Conservation (phyloP, 192 early-diverging fungal species). For the Podila epicladia region DNA sequence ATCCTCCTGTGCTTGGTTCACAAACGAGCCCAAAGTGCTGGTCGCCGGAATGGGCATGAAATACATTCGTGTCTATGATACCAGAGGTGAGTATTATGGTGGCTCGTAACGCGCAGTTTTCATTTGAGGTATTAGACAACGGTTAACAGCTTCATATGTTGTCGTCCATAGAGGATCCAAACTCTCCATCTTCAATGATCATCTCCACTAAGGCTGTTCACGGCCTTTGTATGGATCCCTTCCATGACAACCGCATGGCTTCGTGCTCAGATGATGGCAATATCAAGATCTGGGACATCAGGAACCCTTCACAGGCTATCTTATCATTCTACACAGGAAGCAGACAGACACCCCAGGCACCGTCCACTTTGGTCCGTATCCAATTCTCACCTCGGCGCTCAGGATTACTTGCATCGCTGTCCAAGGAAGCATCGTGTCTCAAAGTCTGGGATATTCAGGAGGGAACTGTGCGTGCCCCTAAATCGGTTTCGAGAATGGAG, state of each 20-base stretch:
- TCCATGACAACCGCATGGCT: slow-evolving; percentile 72
- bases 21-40: slow-evolving; percentile 58
- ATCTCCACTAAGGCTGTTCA: slow-evolving; percentile 77
- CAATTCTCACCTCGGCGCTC: slow-evolving; percentile 66
- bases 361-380: slow-evolving; percentile 62
- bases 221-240: slow-evolving; percentile 75
- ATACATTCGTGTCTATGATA: slow-evolving; percentile 77
- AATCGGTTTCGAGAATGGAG: slow-evolving; percentile 32
- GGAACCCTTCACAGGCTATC: slow-evolving; percentile 70
- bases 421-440: slow-evolving; percentile 63
- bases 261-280: slow-evolving; percentile 73
- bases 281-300: slow-evolving; percentile 79
- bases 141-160: too few species aligned
- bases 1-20: slow-evolving; percentile 75
- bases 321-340: slow-evolving; percentile 43
- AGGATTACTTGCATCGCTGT: slow-evolving; percentile 67
- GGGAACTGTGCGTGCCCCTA: slow-evolving; percentile 40
- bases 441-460: slow-evolving; percentile 78
- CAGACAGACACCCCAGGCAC: slow-evolving; percentile 13
- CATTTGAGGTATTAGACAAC: background rate
- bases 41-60: slow-evolving; percentile 80
- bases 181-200: slow-evolving; percentile 55
- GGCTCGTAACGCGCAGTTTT: background rate
- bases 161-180: slow-evolving; percentile 43
- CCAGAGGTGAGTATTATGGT: slow-evolving; percentile 54